Conservation (phyloP, 2,329 filamentous ascomycete species). For the Atkinsonella hypoxylon region DNA sequence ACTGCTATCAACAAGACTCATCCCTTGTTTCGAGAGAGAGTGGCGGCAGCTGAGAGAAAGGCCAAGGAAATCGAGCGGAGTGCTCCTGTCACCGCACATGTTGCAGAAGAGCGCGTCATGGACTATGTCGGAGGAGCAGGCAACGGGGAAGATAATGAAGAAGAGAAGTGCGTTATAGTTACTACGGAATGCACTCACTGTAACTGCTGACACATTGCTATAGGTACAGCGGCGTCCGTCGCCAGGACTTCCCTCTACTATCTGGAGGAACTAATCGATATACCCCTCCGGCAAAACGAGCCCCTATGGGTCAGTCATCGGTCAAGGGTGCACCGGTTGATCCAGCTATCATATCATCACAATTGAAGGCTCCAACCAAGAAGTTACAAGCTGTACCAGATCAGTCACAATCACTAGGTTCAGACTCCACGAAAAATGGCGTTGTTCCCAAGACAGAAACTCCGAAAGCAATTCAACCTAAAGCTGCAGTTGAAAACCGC, state of each 20-base stretch:
- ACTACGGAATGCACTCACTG: background rate
- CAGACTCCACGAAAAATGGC: constrained; percentile 20
- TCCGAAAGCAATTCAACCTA: constrained; percentile 17
- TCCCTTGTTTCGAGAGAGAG: constrained; percentile 66
- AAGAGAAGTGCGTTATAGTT: constrained; percentile 58
- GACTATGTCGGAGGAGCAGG: constrained; percentile 50
- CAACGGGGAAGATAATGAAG: constrained; percentile 68
- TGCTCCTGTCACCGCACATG: constrained; percentile 62
- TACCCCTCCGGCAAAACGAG: constrained; percentile 77
- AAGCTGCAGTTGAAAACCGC: constrained; percentile 20
- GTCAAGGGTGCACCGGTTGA: constrained; percentile 70
- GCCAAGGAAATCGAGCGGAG: constrained; percentile 83
- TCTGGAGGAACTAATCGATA: constrained; percentile 54
- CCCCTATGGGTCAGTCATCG: constrained; percentile 61
- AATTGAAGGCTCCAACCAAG: constrained; percentile 43
- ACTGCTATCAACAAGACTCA: constrained; percentile 77
- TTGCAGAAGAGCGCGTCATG: constrained; percentile 79
- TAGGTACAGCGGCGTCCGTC: constrained; percentile 84
- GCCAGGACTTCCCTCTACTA: constrained; percentile 62
- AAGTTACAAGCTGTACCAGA: constrained; percentile 18
- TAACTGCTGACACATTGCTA: constrained; percentile 11
- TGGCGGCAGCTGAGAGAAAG: constrained; percentile 69
- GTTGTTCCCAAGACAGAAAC: constrained; percentile 15
- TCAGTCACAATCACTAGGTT: constrained; percentile 12
- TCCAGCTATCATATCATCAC: constrained; percentile 83